A percentile compares a stretch with the other conserved stretches of the same genome.
Conservation (phyloP, 108 stramenopile species). For the Skeletonema menzelii region DNA sequence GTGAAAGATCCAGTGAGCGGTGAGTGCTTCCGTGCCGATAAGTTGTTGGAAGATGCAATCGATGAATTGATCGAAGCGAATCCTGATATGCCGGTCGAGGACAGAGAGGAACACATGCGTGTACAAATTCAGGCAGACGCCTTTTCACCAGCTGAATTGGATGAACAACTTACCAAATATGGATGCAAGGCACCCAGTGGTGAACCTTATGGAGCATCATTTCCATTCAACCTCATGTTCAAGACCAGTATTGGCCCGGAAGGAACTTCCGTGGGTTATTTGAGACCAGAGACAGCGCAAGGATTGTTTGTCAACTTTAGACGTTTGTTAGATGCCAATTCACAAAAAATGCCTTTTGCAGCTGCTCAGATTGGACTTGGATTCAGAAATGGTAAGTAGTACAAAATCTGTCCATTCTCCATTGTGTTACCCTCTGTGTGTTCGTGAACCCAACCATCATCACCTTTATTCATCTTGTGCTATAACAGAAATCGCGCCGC, state of each 20-base stretch:
- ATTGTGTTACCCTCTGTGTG: background rate
- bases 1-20: conserved; percentile 89
- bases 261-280: conserved; percentile 94
- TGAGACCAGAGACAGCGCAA: conserved; percentile 99
- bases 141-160: conserved; percentile 93
- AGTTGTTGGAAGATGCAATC: conserved; percentile 98
- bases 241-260: conserved; percentile 99
- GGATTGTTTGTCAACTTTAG: conserved; percentile 99
- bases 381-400: conserved; percentile 92
- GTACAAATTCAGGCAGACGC: conserved; percentile 98
- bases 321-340: conserved; percentile 96
- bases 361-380: conserved; percentile 98
- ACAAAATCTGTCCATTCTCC: background rate
- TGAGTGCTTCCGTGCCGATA: conserved; percentile 97
- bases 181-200: conserved; percentile 88
- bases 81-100: conserved; percentile 81
- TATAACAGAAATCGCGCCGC: conserved; percentile 94
- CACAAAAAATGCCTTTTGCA: conserved; percentile 98
- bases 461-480: conserved; percentile 5
- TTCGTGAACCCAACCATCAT: background rate
- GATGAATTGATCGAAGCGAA: conserved; percentile 89
- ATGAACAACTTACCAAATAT: conserved; percentile 85
- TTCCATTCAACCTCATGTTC: conserved; percentile 99
- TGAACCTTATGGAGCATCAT: conserved; percentile 88
- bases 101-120: conserved; percentile 86